Evolutionary conservation across 129 eudicot genomes (phyloP).

Genomic region (Artemisia argyi): DNA sequence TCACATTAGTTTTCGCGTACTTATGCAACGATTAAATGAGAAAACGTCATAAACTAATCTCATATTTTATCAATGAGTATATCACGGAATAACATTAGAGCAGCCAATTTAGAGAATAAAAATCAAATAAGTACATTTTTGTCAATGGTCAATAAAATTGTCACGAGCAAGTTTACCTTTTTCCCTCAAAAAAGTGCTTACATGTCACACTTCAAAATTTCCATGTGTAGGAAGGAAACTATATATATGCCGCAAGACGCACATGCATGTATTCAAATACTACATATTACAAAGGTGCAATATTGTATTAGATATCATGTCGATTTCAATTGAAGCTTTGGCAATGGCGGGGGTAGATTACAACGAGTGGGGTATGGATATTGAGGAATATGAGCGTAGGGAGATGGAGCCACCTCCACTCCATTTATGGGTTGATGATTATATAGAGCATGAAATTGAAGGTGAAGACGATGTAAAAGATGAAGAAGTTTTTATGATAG

Average conservation of each 20-base stretch:
- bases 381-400: slow-evolving; percentile 33
- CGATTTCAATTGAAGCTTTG: slow-evolving; percentile 40
- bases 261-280: background rate
- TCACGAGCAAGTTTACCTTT: no score
- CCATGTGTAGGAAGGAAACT: background rate
- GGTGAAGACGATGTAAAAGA: background rate
- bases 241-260: background rate
- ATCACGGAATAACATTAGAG: no score
- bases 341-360: slow-evolving; percentile 38
- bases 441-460: slow-evolving; percentile 11
- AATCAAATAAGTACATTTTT: no score
- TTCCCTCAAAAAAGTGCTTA: no score
- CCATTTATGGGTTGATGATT: slow-evolving; percentile 27
- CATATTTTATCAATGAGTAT: no score
- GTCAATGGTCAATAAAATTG: no score
- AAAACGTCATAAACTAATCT: slow-evolving; percentile 8
- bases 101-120: no score
- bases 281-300: background rate
- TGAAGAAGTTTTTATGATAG: background rate
- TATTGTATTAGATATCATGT: slow-evolving; percentile 17
- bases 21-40: background rate
- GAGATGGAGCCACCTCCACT: slow-evolving; percentile 25
- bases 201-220: slow-evolving; percentile 3
- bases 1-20: background rate
- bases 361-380: slow-evolving; percentile 23